These are phyloP conservation scores for Penicillium longicatenatum DNA, from an alignment of 495 filamentous ascomycete genomes.

Conservation along the genomic window DNA sequence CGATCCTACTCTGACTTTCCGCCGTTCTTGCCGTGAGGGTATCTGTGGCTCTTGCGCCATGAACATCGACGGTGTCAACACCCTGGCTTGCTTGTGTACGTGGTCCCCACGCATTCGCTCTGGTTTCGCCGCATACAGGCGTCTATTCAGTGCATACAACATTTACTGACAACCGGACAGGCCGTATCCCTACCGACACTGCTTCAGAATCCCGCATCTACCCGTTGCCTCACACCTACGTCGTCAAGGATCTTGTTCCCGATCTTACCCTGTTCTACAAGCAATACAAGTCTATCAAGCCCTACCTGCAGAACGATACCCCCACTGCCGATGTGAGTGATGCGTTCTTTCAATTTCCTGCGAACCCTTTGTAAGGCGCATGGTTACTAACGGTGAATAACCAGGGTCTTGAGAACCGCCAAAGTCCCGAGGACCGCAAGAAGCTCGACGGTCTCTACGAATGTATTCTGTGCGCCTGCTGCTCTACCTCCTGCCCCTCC, in stretches of 20 bases:
- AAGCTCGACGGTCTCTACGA: slow-evolving; percentile 99
- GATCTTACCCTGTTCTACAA: slow-evolving; percentile 99
- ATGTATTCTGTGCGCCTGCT: slow-evolving; percentile 99
- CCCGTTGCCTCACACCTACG: slow-evolving; percentile 96
- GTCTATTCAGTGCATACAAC: background rate
- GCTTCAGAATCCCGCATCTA: slow-evolving; percentile 89
- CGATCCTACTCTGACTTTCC: slow-evolving; percentile 94
- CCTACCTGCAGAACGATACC: slow-evolving; percentile 88
- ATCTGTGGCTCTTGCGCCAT: slow-evolving; percentile 98
- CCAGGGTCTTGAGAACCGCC: slow-evolving; percentile 85
- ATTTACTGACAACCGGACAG: slow-evolving; percentile 44
- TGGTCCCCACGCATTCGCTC: slow-evolving; percentile 21
- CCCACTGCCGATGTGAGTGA: slow-evolving; percentile 70
- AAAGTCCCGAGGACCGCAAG: slow-evolving; percentile 84
- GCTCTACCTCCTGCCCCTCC: slow-evolving; percentile 94
- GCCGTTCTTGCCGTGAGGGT: slow-evolving; percentile 92
- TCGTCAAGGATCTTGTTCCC: slow-evolving; percentile 97
- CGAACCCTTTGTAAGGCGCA: background rate
- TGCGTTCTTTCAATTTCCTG: background rate
- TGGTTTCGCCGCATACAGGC: background rate
- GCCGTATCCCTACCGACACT: slow-evolving; percentile 89
- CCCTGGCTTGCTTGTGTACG: slow-evolving; percentile 95
- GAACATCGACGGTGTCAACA: slow-evolving; percentile 99
- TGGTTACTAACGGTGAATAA: slow-evolving; percentile 1
- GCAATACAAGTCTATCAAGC: slow-evolving; percentile 99